Conservation (phyloP, 441 rosid genomes). For the Syzygium malaccense region DNA sequence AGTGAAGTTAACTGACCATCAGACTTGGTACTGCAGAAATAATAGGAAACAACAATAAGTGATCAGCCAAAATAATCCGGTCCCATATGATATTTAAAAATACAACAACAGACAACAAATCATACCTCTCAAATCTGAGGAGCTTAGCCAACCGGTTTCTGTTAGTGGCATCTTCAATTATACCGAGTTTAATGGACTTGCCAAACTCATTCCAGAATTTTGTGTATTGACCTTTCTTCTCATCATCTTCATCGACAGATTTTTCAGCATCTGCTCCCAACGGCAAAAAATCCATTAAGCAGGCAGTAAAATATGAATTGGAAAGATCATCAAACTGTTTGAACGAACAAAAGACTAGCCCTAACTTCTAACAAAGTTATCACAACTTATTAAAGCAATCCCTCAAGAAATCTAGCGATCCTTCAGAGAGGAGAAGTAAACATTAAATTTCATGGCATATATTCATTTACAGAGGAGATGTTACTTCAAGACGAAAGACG, state of each 20-base stretch:
- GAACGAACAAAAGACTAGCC: background rate
- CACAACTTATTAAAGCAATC: background rate
- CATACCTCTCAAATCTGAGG: conserved; percentile 88
- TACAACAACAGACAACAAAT: background rate
- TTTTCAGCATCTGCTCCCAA: conserved; percentile 48
- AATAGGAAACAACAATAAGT: background rate
- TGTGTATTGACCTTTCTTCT: conserved; percentile 79
- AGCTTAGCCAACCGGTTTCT: conserved; percentile 88
- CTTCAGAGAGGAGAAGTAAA: background rate
- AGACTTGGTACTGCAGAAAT: conserved; percentile 62
- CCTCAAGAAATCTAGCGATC: background rate
- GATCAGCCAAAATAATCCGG: background rate
- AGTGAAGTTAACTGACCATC: conserved; percentile 87
- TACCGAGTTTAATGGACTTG: conserved; percentile 88
- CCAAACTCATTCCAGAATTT: conserved; percentile 96
- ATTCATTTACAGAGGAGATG: background rate
- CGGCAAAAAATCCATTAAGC: background rate
- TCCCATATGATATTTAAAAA: background rate
- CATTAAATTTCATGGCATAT: background rate
- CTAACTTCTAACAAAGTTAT: background rate
- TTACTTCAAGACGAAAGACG: background rate
- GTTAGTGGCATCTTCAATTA: conserved; percentile 85
- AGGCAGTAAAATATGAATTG: background rate
- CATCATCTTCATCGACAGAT: conserved; percentile 41
- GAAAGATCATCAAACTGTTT: background rate